Base-by-base conservation (phyloP, 768 basidiomycete genomes). In the Galerina sulciceps region DNA sequence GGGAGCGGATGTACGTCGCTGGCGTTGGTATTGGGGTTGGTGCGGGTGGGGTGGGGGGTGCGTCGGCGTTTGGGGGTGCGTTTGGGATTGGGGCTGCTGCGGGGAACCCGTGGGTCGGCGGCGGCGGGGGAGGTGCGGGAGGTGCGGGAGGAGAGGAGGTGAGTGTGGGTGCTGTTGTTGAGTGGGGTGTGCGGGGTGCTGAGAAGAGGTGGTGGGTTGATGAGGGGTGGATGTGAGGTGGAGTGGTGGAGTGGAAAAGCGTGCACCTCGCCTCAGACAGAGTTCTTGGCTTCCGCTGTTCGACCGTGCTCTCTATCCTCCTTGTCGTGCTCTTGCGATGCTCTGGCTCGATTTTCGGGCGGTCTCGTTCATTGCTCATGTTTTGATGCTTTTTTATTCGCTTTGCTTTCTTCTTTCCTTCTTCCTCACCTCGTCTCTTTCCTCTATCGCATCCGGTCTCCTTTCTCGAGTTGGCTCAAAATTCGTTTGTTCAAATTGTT, bases 161-260 rank as follows among this genome's bases (percentile, higher is more conserved):
- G 10, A 45, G 37, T 36, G 59, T 52, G 18, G 57, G 69, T 23
- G 65, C 65, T 10, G 77, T 95, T 22, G 88, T 86, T 6, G 93
- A 94, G 69, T 95, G 91, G 90, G 78, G 81, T 43, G 78, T 95
- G 52, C 78, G 83, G 18, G 89, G 88, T 4, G 83, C 85, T 13
- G 87, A 88, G 61, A 90, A 88, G 77, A 76, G 83, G 50, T 92
- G 89, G 89, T 91, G 87, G 86, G 73, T 78, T 43, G 81, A 77
- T 62, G 77, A 79, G 45, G 71, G 71, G 26, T 83, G 82, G 82
- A 72, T 67, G 52, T 81, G 43, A 62, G 47, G 42, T 10, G 9
- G 23, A 36, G 47, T 17, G 17, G 3, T 4, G 43, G n/a, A 10
- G 10, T n/a, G 43, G n/a, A 17, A 4, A 44, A 26, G 26, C 26